These are phyloP conservation scores for Umbelopsis vinacea DNA, from an alignment of 192 early-diverging fungal species.

Conservation along the genomic window DNA sequence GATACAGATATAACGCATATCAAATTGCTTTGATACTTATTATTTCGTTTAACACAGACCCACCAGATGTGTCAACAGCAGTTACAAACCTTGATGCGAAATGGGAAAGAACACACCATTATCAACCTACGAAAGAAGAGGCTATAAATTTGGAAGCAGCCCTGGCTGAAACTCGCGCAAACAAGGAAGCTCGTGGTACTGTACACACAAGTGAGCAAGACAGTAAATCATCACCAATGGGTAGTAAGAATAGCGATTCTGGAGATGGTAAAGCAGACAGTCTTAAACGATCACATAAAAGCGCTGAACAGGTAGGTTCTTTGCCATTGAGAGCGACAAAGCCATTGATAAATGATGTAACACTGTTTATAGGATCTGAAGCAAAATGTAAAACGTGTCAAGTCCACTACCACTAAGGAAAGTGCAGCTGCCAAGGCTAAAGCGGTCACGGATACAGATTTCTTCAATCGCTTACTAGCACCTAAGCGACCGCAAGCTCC, in stretches of 20 bases:
- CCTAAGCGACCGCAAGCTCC: conserved; percentile 1
- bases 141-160: conserved; percentile 2
- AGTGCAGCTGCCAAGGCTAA: neutral
- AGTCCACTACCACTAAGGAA: neutral
- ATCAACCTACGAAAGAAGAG: conserved; percentile 11
- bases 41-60: neutral
- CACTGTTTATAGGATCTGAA: neutral
- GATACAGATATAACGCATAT: neutral
- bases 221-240: neutral
- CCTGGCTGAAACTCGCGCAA: conserved; percentile 1
- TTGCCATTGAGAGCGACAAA: neutral
- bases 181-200: neutral
- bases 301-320: neutral
- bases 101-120: conserved; percentile 14
- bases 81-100: conserved; percentile 10
- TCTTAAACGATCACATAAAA: neutral
- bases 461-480: conserved; percentile 8
- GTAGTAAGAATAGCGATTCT: neutral
- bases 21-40: neutral
- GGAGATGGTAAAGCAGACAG: neutral
- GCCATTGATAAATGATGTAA: neutral
- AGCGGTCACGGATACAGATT: conserved; percentile 10
- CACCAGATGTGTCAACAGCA: neutral
- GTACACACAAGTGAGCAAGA: neutral
- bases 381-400: conserved; percentile 5